These are phyloP conservation scores for Lepiota brunneoincarnata DNA, from an alignment of 768 basidiomycete genomes.

Conservation along the genomic window DNA sequence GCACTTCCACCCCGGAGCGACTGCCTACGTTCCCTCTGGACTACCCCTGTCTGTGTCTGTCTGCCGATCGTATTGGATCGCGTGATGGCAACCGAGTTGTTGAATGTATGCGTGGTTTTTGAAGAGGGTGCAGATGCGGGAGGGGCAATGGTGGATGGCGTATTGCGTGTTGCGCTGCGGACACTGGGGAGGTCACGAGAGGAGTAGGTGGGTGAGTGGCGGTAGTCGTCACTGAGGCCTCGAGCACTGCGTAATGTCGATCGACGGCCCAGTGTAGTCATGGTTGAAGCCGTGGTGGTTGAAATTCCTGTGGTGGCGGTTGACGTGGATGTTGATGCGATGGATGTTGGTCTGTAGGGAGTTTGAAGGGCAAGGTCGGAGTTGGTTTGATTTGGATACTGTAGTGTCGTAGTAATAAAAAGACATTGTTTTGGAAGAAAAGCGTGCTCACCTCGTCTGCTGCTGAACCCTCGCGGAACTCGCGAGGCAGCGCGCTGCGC, in stretches of 20 bases:
- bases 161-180: slow-evolving; percentile 12
- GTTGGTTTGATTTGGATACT: slow-evolving; percentile 21
- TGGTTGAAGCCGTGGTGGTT: neutral
- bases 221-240: slow-evolving; percentile 22
- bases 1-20: slow-evolving; percentile 63
- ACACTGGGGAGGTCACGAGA: neutral
- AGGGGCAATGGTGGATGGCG: slow-evolving; percentile 13
- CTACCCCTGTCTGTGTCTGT: neutral
- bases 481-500: slow-evolving; percentile 39
- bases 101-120: neutral
- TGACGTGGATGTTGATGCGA: slow-evolving; percentile 25
- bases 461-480: slow-evolving; percentile 34
- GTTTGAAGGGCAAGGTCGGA: slow-evolving; percentile 35
- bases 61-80: slow-evolving; percentile 6
- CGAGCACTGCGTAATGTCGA: slow-evolving; percentile 15
- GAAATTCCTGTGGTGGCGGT: slow-evolving; percentile 10
- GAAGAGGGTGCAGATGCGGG: neutral
- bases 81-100: neutral
- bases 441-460: slow-evolving; percentile 24
- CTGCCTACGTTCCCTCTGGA: slow-evolving; percentile 46
- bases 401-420: slow-evolving; percentile 19
- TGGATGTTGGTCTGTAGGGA: slow-evolving; percentile 25
- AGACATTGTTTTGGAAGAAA: slow-evolving; percentile 37
- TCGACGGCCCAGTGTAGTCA: neutral
- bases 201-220: slow-evolving; percentile 17